Evolutionary conservation across 768 basidiomycete species (phyloP).

Genomic region (Auriscalpium vulgare): DNA sequence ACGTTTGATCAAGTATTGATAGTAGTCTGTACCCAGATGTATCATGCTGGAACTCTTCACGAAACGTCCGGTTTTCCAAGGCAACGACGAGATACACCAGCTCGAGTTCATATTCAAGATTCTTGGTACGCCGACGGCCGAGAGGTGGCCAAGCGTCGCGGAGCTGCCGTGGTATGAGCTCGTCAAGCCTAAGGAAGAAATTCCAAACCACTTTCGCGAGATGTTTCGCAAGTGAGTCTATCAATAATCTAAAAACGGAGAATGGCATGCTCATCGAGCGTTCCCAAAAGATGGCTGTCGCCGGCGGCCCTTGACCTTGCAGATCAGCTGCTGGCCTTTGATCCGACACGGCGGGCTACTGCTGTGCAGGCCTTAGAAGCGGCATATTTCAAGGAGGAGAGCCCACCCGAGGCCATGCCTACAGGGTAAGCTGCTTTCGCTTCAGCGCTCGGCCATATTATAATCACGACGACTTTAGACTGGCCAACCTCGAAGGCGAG

Average conservation of each 20-base stretch:
- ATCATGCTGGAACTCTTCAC: constrained; percentile 98
- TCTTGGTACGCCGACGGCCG: constrained; percentile 79
- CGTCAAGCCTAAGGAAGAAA: constrained; percentile 77
- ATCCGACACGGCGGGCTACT: constrained; percentile 69
- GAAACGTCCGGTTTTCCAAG: constrained; percentile 95
- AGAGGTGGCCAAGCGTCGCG: constrained; percentile 75
- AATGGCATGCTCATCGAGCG: not conserved
- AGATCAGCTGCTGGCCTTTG: constrained; percentile 69
- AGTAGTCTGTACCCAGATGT: constrained; percentile 47
- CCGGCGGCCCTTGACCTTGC: constrained; percentile 84
- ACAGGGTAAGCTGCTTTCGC: constrained; percentile 49
- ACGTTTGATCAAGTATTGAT: not conserved
- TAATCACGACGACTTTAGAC: constrained; percentile 30
- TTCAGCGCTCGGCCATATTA: not conserved
- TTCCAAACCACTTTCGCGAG: constrained; percentile 73
- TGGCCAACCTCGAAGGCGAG: constrained; percentile 81
- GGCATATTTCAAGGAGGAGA: constrained; percentile 79
- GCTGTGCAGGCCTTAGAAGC: constrained; percentile 76
- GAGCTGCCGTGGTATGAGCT: constrained; percentile 97
- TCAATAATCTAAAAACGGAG: not conserved
- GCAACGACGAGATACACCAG: constrained; percentile 96
- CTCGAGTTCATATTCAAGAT: constrained; percentile 88
- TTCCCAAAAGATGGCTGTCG: constrained; percentile 64
- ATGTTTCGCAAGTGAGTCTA: constrained; percentile 73
- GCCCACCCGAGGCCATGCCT: constrained; percentile 67